Conservation (phyloP, 257 asterid genomes). For the Paulownia fortunei region DNA sequence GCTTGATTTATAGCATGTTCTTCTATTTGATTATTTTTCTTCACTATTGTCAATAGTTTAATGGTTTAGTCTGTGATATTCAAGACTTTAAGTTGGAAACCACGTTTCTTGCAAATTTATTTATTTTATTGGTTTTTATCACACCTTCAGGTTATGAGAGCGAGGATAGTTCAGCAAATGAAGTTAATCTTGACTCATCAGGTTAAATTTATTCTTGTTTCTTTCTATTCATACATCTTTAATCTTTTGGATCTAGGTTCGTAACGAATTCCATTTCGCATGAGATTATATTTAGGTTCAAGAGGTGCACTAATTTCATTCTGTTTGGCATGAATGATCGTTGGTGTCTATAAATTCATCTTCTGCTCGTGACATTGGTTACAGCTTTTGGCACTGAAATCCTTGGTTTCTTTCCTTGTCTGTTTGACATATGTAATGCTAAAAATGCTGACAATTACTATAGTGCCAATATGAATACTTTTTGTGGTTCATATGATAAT, state of each 20-base stretch:
- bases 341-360: not conserved
- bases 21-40: not conserved
- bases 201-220: slow-evolving; percentile 48
- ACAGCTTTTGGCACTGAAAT: not conserved
- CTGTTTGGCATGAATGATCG: not conserved
- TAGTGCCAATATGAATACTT: not conserved
- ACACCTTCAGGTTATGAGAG: slow-evolving; percentile 82
- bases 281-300: slow-evolving; percentile 2
- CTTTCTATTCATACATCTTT: not conserved
- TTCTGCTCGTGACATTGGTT: not conserved
- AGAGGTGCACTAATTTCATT: not conserved
- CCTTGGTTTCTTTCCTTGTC: not conserved
- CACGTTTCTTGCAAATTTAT: slow-evolving; percentile 2
- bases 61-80: not conserved
- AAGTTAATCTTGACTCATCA: slow-evolving; percentile 83
- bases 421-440: not conserved
- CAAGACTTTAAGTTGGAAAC: slow-evolving; percentile 8
- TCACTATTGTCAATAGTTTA: not conserved
- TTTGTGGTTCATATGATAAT: not conserved
- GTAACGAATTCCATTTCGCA: not conserved
- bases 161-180: slow-evolving; percentile 84
- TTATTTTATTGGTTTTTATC: slow-evolving; percentile 18
- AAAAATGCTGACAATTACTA: not conserved
- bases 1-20: not conserved
- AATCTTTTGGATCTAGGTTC: not conserved